Conservation (phyloP, 306 rosid genomes). For the Cucurbita pepo region DNA sequence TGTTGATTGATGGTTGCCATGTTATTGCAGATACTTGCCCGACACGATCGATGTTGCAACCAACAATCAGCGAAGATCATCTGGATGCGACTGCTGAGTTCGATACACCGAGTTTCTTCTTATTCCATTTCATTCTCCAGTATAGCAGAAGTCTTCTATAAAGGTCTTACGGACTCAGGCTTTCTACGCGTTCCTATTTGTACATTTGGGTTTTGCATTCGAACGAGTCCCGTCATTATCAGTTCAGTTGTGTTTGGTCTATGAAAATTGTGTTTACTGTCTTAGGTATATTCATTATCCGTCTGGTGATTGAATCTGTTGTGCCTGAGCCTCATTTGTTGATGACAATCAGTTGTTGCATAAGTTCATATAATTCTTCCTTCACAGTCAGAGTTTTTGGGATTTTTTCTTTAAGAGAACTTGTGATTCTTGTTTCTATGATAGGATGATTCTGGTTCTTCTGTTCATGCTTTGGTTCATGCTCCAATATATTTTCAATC, state of each 20-base stretch:
- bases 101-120: conserved; percentile 5
- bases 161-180: neutral
- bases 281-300: neutral
- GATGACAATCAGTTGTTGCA: neutral
- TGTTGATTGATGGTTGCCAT: neutral
- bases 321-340: neutral
- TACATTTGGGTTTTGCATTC: neutral
- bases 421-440: neutral
- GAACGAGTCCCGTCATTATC: neutral
- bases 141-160: conserved; percentile 19
- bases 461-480: neutral
- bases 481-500: neutral
- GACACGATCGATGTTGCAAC: conserved; percentile 88
- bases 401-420: neutral
- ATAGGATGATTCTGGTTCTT: neutral
- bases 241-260: conserved; percentile 1
- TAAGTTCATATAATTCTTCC: neutral
- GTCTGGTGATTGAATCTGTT: neutral
- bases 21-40: conserved; percentile 71
- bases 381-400: neutral
- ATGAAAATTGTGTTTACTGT: conserved; percentile 11
- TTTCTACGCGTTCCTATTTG: conserved; percentile 4
- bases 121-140: conserved; percentile 17
- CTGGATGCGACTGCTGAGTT: conserved; percentile 85
- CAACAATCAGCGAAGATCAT: conserved; percentile 65